These are phyloP conservation scores for Periconia digitata DNA, from an alignment of 2,329 filamentous ascomycete genomes.

Conservation along the genomic window DNA sequence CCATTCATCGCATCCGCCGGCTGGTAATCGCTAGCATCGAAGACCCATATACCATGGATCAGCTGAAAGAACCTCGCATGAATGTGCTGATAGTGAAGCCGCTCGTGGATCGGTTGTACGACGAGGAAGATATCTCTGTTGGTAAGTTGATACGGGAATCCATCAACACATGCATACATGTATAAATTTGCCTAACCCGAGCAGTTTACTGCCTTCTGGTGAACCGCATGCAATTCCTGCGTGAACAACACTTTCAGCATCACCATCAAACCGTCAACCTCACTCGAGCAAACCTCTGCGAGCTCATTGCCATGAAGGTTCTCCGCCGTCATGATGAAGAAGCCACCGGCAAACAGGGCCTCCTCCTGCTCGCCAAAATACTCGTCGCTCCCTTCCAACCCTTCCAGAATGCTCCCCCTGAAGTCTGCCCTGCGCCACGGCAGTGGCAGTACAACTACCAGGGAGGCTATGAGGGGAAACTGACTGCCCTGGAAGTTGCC, in stretches of 20 bases:
- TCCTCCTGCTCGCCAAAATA: slow-evolving; percentile 75
- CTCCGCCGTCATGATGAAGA: slow-evolving; percentile 78
- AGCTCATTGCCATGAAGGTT: slow-evolving; percentile 76
- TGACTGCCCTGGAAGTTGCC: slow-evolving; percentile 79
- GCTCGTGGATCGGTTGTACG: slow-evolving; percentile 80
- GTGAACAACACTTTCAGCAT: slow-evolving; percentile 73
- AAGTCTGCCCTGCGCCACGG: slow-evolving; percentile 61
- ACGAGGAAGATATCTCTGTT: slow-evolving; percentile 76
- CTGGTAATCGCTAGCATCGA: slow-evolving; percentile 55
- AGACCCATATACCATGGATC: slow-evolving; percentile 70
- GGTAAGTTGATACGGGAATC: slow-evolving; percentile 47
- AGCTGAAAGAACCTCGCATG: slow-evolving; percentile 78
- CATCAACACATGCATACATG: neutral
- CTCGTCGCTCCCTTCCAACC: slow-evolving; percentile 82
- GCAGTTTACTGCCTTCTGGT: slow-evolving; percentile 80
- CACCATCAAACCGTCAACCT: slow-evolving; percentile 81
- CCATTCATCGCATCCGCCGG: slow-evolving; percentile 65
- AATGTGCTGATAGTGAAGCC: slow-evolving; percentile 79
- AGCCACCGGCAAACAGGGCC: slow-evolving; percentile 67
- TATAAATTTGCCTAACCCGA: neutral
- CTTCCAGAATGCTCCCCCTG: slow-evolving; percentile 76
- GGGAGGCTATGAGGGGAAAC: slow-evolving; percentile 57
- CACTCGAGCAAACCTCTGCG: slow-evolving; percentile 76
- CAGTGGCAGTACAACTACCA: slow-evolving; percentile 50
- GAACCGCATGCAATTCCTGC: slow-evolving; percentile 76